Evolutionary conservation across 2,329 filamentous ascomycete genomes (phyloP), one percentile per base, ranked within the genome.

Genomic region (Neopestalotiopsis sp.): DNA sequence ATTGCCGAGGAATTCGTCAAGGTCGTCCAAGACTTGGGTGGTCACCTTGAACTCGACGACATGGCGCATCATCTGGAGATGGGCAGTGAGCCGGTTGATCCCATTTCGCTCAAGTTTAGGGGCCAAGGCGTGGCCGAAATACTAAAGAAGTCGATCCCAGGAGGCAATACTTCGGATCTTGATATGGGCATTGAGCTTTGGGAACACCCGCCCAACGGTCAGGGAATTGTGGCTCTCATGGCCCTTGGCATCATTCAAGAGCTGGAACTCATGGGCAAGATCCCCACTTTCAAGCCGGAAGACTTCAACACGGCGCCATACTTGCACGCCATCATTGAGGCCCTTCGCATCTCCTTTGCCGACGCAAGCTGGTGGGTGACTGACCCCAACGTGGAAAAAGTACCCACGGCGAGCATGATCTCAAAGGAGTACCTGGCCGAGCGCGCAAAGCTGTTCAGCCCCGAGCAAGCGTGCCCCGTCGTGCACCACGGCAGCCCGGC

Each of bases 181-280:
- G 83, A 85, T 65, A 80, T 84, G 13, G 90, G 90, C 10, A 87
- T 98, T 57, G 91, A 97, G 76, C 84, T 99, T 0, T 98, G 95
- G 95, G 96, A 99, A 77, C 95, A 98, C 78, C 95, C 95, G 45
- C 96, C 96, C 9, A 98, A 98, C 75, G 95, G 96, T 0, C 96
- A 98, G 81, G 96, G 96, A 1, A 95, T 98, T 72, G 93, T 98
- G 2, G 96, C 96, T 0, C 84, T 98, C 40, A 97, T 98, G 91
- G 93, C 96, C 0, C 85, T 99, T 0, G 96, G 96, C 1, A 97
- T 98, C 72, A 84, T 99, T 63, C 91, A 98, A 78, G 90, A 95
- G 77, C 86, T 98, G 1, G 94, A 97, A 80, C 89, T 90, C 69
- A 84, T 86, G 17, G 92, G 91, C 52, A 90, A 90, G 74, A 94